Evolutionary conservation across 805 yeast genomes (phyloP), one percentile per base, ranked within the genome.

Genomic region (Tetrapisispora iriomotensis): DNA sequence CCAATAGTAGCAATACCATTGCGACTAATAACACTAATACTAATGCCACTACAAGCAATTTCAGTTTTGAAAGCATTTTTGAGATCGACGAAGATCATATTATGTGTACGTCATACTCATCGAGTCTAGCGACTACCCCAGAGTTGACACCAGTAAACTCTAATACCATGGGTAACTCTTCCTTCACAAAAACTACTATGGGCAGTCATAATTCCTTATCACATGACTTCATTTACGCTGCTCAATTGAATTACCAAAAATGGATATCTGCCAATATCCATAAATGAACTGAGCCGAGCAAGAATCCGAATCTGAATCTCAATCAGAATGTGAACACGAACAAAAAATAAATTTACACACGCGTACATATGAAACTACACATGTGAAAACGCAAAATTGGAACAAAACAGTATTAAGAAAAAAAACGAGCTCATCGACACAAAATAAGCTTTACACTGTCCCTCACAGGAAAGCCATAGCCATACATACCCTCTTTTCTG

Each of bases 231-330:
- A 33, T 23, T 12, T 23, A 33, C 12, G 36, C 36, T 33, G 24
- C 36, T 23, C 36, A 33, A 15, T 23, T 33, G 13, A 33, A 33
- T 17, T 33, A 33, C 22, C 22, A 28, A 17, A 33, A 33, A 33
- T 33, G 36, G 36, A 12, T 33, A 15, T 33, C 28, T 15, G 24
- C 14, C n/a, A 21, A 33, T 17, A 15, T 33, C 22, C 28, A 23
- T 17, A 23, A 15, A n/a, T n/a, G n/a, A n/a, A n/a, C n/a, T n/a
- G n/a, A n/a, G n/a, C n/a, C n/a, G n/a, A n/a, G n/a, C n/a, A n/a
- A n/a, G n/a, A n/a, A n/a, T n/a, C n/a, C n/a, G n/a, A n/a, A n/a
- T n/a, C n/a, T n/a, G n/a, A n/a, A n/a, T n/a, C n/a, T n/a, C n/a
- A n/a, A n/a, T n/a, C n/a, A n/a, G n/a, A n/a, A n/a, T n/a, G n/a